Evolutionary conservation across 305 asterid species (phyloP), one percentile per base, ranked within the genome.

Genomic region (Plantago lanceolata): DNA sequence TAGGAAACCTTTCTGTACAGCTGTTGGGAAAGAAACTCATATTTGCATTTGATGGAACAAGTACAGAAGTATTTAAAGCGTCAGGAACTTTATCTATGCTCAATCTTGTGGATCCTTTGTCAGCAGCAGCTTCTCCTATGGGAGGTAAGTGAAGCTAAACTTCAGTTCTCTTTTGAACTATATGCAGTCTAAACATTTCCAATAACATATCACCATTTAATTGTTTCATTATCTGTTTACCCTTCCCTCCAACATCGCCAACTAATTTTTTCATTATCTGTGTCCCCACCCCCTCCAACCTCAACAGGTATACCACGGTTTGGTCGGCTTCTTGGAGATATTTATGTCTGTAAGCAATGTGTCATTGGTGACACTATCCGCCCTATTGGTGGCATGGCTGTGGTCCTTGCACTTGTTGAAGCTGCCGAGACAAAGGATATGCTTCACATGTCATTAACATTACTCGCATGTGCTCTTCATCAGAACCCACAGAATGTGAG

Each of bases 121-220:
- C 99, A 18, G 94, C 94, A 71, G 97, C 96, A 64, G 99, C 99
- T 66, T 94, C 99, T 78, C 95, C 99, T 35, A 94, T 94, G 77
- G 99, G 97, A 40, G 97, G 99, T 88, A 72, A 82, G 92, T 80
- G 54, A 64, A 43, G 21, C 31, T 57, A 31, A n/a, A 28, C 47
- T 66, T 64, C 21, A 28, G 61, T 50, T 52, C 50, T 70, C 19
- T 59, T 66, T 72, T 40, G 19, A 56, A 29, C 40, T 33, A 33
- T 40, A 40, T 40, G 47, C 12, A 40, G 47, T 40, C 12, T 16
- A 40, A 40, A 40, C 12, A 17, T 16, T 15, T 26, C 19, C 8
- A 28, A 17, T 68, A 48, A 12, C 49, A 61, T 73, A 54, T 45
- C 60, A 54, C 55, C 54, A 52, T 20, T 48, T 50, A 12, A 14